Percentiles rank a stretch among this genome's conserved stretches.
phyloP scores from a whole-genome alignment of 805 yeast genomes.

The Kregervanrija fluxuum region DNA sequence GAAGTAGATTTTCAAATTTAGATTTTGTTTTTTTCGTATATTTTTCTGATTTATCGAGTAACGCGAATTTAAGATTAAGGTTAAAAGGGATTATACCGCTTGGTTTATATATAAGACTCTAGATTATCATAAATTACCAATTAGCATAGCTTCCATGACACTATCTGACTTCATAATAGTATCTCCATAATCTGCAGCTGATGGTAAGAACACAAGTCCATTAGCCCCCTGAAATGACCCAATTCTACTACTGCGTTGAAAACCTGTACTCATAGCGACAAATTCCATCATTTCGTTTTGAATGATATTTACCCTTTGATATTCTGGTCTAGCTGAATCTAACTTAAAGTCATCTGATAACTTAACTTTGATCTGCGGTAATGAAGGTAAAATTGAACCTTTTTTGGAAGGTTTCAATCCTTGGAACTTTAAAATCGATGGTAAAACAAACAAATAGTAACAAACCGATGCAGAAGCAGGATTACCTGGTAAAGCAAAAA shows the following conservation, averaged over 20 bases:
- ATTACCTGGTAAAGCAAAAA: constrained; percentile 50
- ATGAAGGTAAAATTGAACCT: constrained; percentile 15
- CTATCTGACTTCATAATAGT: constrained; percentile 15
- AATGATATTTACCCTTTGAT: constrained; percentile 35
- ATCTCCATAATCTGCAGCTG: constrained; percentile 15
- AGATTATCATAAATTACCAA: constrained; percentile 10
- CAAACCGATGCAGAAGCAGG: constrained; percentile 50
- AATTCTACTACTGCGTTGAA: constrained; percentile 44
- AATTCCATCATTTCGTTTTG: constrained; percentile 23
- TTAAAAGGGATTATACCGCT: no score
- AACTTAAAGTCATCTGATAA: constrained; percentile 27
- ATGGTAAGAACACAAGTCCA: constrained; percentile 38
- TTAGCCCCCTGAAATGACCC: constrained; percentile 42
- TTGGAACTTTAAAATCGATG: constrained; percentile 33
- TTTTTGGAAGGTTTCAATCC: constrained; percentile 21
- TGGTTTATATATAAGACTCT: no score
- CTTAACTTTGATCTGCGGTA: constrained; percentile 30
- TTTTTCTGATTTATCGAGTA: no score
- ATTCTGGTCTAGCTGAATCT: constrained; percentile 44
- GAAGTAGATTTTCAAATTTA: no score
- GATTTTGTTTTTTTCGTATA: no score
- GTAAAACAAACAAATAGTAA: constrained; percentile 39
- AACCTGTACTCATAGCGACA: constrained; percentile 38
- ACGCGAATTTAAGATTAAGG: no score
- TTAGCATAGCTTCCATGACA: constrained; percentile 21